phyloP scores from a whole-genome alignment of 208 protist genomes.

The Crithidia fasciculata region DNA sequence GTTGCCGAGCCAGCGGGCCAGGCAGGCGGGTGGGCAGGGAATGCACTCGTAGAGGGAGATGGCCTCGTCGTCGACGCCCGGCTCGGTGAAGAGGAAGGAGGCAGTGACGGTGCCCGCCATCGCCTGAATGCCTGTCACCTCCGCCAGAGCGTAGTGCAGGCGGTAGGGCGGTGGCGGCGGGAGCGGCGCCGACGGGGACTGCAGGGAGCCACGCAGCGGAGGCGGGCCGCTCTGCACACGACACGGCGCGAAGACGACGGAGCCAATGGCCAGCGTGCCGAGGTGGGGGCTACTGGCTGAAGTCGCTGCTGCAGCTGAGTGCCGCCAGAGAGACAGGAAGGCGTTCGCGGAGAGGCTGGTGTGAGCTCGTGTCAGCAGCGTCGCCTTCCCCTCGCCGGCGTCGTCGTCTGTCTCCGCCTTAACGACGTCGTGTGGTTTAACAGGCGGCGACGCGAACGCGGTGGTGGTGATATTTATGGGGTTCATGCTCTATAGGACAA shows the following conservation, averaged over 20 bases:
- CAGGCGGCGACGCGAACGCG: neutral
- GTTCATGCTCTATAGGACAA: no score
- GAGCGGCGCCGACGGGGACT: neutral
- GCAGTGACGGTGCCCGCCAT: slow-evolving; percentile 68
- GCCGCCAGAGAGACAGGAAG: slow-evolving; percentile 29
- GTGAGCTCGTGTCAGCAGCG: neutral
- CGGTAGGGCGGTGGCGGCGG: slow-evolving; percentile 7
- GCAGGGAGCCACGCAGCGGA: neutral
- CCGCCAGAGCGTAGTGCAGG: slow-evolving; percentile 51
- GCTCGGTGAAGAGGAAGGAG: slow-evolving; percentile 59
- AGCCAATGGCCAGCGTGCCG: slow-evolving; percentile 31
- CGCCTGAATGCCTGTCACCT: slow-evolving; percentile 75
- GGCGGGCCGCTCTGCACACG: slow-evolving; percentile 9
- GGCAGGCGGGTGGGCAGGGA: slow-evolving; percentile 49
- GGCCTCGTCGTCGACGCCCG: slow-evolving; percentile 74
- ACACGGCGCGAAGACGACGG: slow-evolving; percentile 35
- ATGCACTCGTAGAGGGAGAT: slow-evolving; percentile 69
- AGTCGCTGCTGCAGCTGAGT: neutral
- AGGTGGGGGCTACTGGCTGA: neutral
- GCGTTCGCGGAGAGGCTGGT: slow-evolving; percentile 8
- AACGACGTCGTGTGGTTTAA: neutral
- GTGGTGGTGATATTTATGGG: no score
- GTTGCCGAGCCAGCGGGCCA: slow-evolving; percentile 23
- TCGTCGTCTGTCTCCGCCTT: slow-evolving; percentile 10
- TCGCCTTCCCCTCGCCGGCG: neutral